Percentiles rank a stretch among this genome's conserved stretches.
Evolutionary conservation across 2,329 filamentous ascomycete species (phyloP).

Genomic region (Fusarium sterilihyphosum): DNA sequence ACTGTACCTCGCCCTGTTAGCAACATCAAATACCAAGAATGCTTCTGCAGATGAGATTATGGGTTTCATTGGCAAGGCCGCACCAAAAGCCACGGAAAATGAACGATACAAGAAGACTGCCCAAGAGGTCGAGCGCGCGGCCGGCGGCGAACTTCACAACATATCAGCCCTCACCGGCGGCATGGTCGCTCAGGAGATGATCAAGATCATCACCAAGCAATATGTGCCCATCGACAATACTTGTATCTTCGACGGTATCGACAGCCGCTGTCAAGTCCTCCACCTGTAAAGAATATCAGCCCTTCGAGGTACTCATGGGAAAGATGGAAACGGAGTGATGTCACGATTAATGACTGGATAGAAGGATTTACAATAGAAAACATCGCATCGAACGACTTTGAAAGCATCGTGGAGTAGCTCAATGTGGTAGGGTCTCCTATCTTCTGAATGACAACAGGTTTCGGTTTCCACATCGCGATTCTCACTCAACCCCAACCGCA

Average conservation of each 20-base stretch:
- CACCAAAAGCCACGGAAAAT: conserved; percentile 59
- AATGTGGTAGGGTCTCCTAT: neutral
- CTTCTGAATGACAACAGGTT: neutral
- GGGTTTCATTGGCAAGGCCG: conserved; percentile 52
- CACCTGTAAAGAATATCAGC: conserved; percentile 53
- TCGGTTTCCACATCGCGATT: neutral
- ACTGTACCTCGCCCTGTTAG: conserved; percentile 73
- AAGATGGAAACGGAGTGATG: neutral
- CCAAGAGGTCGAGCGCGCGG: conserved; percentile 77
- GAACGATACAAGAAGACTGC: conserved; percentile 64
- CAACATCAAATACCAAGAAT: conserved; percentile 58
- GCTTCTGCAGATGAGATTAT: conserved; percentile 65
- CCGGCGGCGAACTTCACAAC: conserved; percentile 90
- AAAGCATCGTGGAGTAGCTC: neutral
- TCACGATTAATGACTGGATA: conserved; percentile 24
- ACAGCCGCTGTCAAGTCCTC: conserved; percentile 68
- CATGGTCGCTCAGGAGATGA: conserved; percentile 95
- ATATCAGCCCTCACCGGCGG: conserved; percentile 88
- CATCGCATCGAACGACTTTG: neutral
- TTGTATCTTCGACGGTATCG: conserved; percentile 75
- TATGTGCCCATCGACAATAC: conserved; percentile 78
- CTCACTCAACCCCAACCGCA: neutral
- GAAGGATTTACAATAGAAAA: conserved; percentile 15
- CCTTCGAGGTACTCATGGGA: neutral
- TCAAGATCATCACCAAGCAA: conserved; percentile 84